Evolutionary conservation across 2,329 filamentous ascomycete species (phyloP).

Genomic region (Chaetomium globosum): DNA sequence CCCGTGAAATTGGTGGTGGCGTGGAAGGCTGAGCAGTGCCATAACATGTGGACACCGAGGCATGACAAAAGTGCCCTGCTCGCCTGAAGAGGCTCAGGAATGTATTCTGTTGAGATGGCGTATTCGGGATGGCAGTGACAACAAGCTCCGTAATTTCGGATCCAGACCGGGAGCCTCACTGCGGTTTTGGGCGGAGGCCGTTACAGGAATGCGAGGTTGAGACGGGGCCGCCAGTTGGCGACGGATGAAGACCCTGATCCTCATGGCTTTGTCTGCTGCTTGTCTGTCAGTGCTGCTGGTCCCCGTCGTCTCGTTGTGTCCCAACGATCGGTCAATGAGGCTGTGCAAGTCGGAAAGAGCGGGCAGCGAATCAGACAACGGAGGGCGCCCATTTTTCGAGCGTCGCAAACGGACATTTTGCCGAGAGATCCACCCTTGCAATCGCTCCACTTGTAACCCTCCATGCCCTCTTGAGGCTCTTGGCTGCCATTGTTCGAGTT

Average conservation of each 20-base stretch:
- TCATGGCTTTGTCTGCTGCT: background rate
- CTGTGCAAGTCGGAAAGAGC: constrained; percentile 21
- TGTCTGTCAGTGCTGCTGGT: no score
- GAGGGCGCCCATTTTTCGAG: background rate
- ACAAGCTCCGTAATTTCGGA: background rate
- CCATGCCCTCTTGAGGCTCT: background rate
- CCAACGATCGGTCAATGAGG: constrained; percentile 19
- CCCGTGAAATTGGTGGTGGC: constrained; percentile 20
- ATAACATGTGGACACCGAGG: constrained; percentile 17
- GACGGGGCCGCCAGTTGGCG: background rate
- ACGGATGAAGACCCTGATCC: constrained; percentile 13
- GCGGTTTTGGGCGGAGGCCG: constrained; percentile 8
- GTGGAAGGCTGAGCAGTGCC: constrained; percentile 27
- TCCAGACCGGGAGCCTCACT: constrained; percentile 11
- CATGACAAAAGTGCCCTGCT: constrained; percentile 4
- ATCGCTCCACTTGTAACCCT: background rate
- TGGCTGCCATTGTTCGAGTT: background rate
- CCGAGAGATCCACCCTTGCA: constrained; percentile 2
- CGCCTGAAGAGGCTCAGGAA: background rate
- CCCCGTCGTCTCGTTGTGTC: background rate
- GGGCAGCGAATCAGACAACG: constrained; percentile 2
- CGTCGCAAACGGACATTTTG: constrained; percentile 6
- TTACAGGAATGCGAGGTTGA: background rate
- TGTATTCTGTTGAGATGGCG: background rate
- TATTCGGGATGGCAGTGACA: constrained; percentile 19